Conservation (phyloP, 2,329 filamentous ascomycete genomes). For the Monosporascus sp. region DNA sequence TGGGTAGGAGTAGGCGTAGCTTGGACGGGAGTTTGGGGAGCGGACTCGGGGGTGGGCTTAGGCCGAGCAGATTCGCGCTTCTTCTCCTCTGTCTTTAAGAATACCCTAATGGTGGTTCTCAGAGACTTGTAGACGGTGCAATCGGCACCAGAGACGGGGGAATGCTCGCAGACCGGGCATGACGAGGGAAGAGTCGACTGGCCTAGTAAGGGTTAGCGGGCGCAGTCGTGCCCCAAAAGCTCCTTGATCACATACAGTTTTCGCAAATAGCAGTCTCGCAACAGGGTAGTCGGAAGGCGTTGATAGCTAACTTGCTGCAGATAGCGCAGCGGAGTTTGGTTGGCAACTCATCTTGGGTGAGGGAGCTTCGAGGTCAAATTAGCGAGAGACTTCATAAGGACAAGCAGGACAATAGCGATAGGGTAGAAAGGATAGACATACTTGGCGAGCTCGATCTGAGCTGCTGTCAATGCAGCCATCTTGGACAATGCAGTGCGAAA, state of each 20-base stretch:
- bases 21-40: constrained; percentile 37
- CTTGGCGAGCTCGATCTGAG: constrained; percentile 56
- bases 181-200: constrained; percentile 70
- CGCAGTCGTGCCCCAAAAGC: constrained; percentile 2
- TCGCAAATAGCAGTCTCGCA: constrained; percentile 95
- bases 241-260: constrained; percentile 56
- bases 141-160: constrained; percentile 76
- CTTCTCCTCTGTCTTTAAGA: constrained; percentile 85
- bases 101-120: constrained; percentile 88
- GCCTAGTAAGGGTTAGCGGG: constrained; percentile 43
- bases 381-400: constrained; percentile 3
- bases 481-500: constrained; percentile 9
- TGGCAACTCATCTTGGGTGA: constrained; percentile 81
- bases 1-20: constrained; percentile 29
- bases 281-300: constrained; percentile 86
- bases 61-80: constrained; percentile 65
- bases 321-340: constrained; percentile 92
- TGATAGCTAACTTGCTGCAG: constrained; percentile 85
- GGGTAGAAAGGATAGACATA: constrained; percentile 22
- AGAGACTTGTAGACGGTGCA: constrained; percentile 86
- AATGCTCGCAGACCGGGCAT: constrained; percentile 91
- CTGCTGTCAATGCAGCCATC: constrained; percentile 36
- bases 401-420: not conserved
- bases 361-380: constrained; percentile 48
- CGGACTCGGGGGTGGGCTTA: constrained; percentile 35